A percentile compares a stretch with the other conserved stretches of the same genome.
These are phyloP conservation scores for Cercospora sp. DNA, from an alignment of 2,329 filamentous ascomycete genomes.

Conservation along the genomic window DNA sequence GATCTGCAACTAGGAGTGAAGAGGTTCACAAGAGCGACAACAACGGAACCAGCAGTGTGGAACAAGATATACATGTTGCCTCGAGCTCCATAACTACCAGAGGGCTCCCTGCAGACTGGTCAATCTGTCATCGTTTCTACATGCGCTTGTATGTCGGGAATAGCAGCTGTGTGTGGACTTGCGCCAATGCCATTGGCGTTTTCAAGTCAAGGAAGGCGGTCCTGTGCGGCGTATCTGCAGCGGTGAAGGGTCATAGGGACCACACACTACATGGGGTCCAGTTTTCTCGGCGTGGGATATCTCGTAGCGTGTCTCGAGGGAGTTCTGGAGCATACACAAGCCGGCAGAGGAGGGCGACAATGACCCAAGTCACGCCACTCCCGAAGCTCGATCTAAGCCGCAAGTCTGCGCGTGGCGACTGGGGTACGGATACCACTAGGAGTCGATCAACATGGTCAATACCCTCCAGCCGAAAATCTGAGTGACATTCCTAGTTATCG, in stretches of 20 bases:
- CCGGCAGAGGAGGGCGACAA: not conserved
- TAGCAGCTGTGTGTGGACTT: not conserved
- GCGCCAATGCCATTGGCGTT: not conserved
- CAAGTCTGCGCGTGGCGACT: not conserved
- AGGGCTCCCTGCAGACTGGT: not conserved
- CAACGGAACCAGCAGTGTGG: not conserved
- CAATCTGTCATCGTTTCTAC: not conserved
- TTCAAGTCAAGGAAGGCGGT: not conserved
- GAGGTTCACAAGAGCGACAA: not conserved
- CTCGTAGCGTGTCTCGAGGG: not conserved
- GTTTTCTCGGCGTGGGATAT: not conserved
- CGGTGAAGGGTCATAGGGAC: not conserved
- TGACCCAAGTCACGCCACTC: conserved; percentile 7
- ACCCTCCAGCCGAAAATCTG: not conserved
- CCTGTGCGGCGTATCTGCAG: not conserved
- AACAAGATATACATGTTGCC: not conserved
- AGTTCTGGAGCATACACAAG: not conserved
- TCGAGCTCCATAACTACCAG: not conserved
- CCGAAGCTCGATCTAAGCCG: conserved; percentile 1
- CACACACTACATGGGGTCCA: not conserved
- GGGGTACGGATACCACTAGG: not conserved
- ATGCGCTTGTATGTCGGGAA: not conserved
- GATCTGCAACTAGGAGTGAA: not conserved
- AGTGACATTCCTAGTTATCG: not conserved
- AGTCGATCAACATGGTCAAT: not conserved